Evolutionary conservation across 768 basidiomycete genomes (phyloP), one percentile per base, ranked within the genome.

Genomic region (Mycena epipterygia): DNA sequence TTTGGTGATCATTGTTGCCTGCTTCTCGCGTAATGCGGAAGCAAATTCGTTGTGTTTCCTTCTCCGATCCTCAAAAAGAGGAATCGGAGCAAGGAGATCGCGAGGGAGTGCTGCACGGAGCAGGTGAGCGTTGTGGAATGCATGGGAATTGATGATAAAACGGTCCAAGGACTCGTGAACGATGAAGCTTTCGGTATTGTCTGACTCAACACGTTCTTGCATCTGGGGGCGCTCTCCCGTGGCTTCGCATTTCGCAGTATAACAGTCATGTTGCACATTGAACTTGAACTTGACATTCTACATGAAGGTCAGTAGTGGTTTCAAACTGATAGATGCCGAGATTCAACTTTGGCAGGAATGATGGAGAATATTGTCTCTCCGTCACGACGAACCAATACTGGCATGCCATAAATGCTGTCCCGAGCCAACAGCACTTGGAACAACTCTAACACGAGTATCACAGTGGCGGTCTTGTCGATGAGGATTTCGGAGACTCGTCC

Each of bases 241-340:
- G 9, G 67, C 55, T 5, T 8, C 52, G 53, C 78, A 79, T 39
- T 51, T 37, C 1, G 64, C 64, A 6, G 35, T n/a, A 5, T 39
- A 57, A 46, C 78, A 79, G 60, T 77, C 73, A 46, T 79, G 76
- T 42, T 79, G 78, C 2, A 70, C 76, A 58, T 77, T 77, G 72
- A 76, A 68, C 9, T 64, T 67, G 46, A 79, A 77, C 29, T 60
- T 67, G 29, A 60, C 12, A 23, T 48, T 25, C 59, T 60, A 19
- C 21, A 42, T n/a, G n/a, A n/a, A n/a, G n/a, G n/a, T 19, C 41
- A 6, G 11, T 46, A 8, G 27, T 56, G 7, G 37, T 30, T 17
- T 30, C n/a, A 27, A 56, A 19, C 23, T 7, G 14, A 17, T 16
- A 35, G 27, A 56, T 37, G 11, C 35, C 25, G 33, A 16, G 6